Percentiles rank a stretch among this genome's conserved stretches.
Evolutionary conservation across 768 basidiomycete genomes (phyloP).

Genomic region (Dendrothele bispora): DNA sequence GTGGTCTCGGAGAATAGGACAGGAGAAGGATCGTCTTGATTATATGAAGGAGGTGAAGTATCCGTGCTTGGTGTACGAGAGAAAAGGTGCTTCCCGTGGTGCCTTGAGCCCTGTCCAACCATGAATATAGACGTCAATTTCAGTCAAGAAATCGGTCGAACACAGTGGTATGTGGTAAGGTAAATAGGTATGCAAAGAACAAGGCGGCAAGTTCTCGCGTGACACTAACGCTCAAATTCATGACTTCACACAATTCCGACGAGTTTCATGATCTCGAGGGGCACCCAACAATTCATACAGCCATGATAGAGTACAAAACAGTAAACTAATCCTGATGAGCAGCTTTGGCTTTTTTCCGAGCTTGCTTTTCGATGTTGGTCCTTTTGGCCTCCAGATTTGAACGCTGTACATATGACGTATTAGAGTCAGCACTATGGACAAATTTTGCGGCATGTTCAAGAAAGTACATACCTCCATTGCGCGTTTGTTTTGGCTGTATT

Average conservation of each 20-base stretch:
- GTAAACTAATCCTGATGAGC: conserved; percentile 4
- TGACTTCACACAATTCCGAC: no score
- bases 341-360: conserved; percentile 34
- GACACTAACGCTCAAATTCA: no score
- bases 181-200: no score
- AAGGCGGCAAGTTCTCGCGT: no score
- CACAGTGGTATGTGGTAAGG: no score
- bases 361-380: conserved; percentile 53
- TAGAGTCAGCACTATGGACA: neutral
- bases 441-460: neutral
- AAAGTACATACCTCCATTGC: conserved; percentile 78
- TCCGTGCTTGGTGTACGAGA: conserved; percentile 16
- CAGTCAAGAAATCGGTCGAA: conserved; percentile 8
- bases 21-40: conserved; percentile 26
- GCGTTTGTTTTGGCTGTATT: conserved; percentile 78
- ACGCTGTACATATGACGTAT: conserved; percentile 44
- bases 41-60: conserved; percentile 34
- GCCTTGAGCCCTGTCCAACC: conserved; percentile 23
- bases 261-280: no score
- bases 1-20: conserved; percentile 44
- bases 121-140: conserved; percentile 14
- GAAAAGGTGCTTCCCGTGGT: conserved; percentile 13
- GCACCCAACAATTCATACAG: no score
- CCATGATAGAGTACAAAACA: neutral
- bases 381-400: conserved; percentile 60